Evolutionary conservation across 2,329 filamentous ascomycete genomes (phyloP).

Genomic region (Paracamarosporium sp.): DNA sequence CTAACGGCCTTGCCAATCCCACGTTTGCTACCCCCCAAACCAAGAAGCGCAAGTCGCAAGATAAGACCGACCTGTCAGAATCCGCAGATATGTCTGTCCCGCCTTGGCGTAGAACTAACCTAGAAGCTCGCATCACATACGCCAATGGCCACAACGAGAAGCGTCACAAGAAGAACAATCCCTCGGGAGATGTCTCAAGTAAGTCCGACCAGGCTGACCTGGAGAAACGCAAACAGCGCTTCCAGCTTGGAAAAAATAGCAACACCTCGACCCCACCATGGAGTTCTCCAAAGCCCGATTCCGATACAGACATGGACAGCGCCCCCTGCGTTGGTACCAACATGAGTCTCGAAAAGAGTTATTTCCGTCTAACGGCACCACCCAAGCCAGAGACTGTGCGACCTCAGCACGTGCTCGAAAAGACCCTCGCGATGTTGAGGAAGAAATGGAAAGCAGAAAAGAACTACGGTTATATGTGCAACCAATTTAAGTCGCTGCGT

Average conservation of each 20-base stretch:
- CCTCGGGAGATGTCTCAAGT: constrained; percentile 68
- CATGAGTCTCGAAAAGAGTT: constrained; percentile 86
- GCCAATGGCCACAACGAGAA: constrained; percentile 55
- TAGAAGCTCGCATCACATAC: constrained; percentile 78
- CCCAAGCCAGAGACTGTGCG: constrained; percentile 90
- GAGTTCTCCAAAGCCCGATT: constrained; percentile 57
- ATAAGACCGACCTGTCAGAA: constrained; percentile 58
- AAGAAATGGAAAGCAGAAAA: constrained; percentile 92
- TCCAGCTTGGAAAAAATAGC: constrained; percentile 64
- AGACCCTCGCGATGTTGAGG: constrained; percentile 87
- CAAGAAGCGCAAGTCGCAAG: constrained; percentile 83
- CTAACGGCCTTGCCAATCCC: constrained; percentile 36
- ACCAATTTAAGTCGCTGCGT: constrained; percentile 98
- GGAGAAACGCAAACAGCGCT: constrained; percentile 89
- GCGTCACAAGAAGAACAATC: constrained; percentile 54
- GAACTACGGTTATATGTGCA: constrained; percentile 97
- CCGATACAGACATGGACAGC: constrained; percentile 54
- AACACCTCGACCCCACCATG: constrained; percentile 62
- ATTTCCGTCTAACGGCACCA: constrained; percentile 89
- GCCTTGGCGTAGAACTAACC: constrained; percentile 78
- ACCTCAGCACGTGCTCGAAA: constrained; percentile 77
- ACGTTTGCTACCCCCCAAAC: constrained; percentile 58
- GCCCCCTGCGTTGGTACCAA: constrained; percentile 86
- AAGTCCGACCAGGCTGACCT: constrained; percentile 86
- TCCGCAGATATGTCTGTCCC: constrained; percentile 60